phyloP scores from a whole-genome alignment of 345 rosid genomes.

The Eucalyptus marginata region DNA sequence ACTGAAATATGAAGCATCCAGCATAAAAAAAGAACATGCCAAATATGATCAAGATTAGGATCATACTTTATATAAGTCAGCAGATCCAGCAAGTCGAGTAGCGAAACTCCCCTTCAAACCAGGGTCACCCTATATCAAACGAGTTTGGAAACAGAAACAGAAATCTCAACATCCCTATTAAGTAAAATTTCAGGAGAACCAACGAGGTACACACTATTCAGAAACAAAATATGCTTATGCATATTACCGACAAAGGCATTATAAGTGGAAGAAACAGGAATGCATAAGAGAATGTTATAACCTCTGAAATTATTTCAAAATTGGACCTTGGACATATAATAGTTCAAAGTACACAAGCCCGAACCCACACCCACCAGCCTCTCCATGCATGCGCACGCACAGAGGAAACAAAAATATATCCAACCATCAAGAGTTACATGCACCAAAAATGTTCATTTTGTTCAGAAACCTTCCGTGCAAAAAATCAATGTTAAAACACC shows the following conservation, averaged over 20 bases:
- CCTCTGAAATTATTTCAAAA: background rate
- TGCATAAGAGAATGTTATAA: background rate
- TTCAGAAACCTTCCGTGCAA: background rate
- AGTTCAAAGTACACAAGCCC: background rate
- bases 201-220: background rate
- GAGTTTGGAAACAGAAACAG: background rate
- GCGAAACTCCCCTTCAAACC: constrained; percentile 94
- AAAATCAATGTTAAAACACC: background rate
- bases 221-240: background rate
- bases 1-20: background rate
- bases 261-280: background rate
- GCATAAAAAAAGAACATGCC: background rate
- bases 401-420: background rate
- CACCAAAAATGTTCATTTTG: background rate
- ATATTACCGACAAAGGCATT: background rate
- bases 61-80: constrained; percentile 70
- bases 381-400: background rate
- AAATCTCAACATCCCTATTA: background rate
- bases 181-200: background rate
- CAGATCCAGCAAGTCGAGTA: constrained; percentile 82
- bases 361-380: background rate
- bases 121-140: constrained; percentile 56
- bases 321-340: background rate
- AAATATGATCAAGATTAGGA: background rate
- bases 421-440: background rate